These are phyloP conservation scores for Dothideomycetes sp. DNA, from an alignment of 2,329 filamentous ascomycete species.

Conservation along the genomic window DNA sequence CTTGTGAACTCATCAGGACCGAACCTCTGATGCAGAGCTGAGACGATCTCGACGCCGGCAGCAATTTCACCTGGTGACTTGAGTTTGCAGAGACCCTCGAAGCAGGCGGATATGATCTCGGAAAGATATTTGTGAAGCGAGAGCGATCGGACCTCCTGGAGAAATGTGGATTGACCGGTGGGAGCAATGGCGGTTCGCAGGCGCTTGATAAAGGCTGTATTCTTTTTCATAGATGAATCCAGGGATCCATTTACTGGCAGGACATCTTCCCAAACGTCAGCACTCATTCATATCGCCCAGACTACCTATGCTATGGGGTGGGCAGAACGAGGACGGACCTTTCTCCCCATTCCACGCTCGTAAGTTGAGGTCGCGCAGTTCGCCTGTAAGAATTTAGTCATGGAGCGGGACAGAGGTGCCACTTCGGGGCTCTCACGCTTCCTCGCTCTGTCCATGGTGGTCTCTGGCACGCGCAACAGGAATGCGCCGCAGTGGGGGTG, in stretches of 20 bases:
- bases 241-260: slow-evolving; percentile 68
- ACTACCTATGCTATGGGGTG: no score
- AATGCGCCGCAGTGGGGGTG: slow-evolving; percentile 14
- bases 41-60: slow-evolving; percentile 83
- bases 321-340: slow-evolving; percentile 48
- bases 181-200: slow-evolving; percentile 80
- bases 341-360: slow-evolving; percentile 81
- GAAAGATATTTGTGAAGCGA: slow-evolving; percentile 95
- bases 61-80: slow-evolving; percentile 88
- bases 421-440: slow-evolving; percentile 25
- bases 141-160: slow-evolving; percentile 79
- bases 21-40: slow-evolving; percentile 91
- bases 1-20: slow-evolving; percentile 83
- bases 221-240: slow-evolving; percentile 94
- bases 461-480: no score
- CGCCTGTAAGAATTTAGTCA: slow-evolving; percentile 44
- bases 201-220: slow-evolving; percentile 95
- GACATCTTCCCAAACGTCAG: slow-evolving; percentile 46
- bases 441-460: slow-evolving; percentile 39
- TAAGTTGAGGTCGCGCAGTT: slow-evolving; percentile 80
- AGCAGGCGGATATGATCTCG: slow-evolving; percentile 91
- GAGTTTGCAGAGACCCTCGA: slow-evolving; percentile 83
- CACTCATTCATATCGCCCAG: slow-evolving; percentile 1
- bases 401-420: not conserved
- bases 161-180: slow-evolving; percentile 68